A percentile compares a stretch with the other conserved stretches of the same genome.
Conservation (phyloP, 2,329 filamentous ascomycete species). For the Dothideomycetes sp. region DNA sequence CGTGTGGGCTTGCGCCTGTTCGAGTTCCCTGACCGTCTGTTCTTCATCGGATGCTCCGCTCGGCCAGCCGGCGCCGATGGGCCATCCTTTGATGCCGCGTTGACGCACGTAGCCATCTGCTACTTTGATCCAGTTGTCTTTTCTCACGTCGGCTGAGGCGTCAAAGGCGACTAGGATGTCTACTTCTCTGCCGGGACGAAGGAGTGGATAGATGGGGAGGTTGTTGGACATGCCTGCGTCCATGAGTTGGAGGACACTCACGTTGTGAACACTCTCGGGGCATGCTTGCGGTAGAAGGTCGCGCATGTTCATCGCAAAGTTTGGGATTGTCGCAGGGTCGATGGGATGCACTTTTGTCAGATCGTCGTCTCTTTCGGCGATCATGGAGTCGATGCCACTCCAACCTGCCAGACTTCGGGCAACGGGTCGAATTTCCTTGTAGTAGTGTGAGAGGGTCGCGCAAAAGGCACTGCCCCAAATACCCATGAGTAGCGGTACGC, state of each 20-base stretch:
- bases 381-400: slow-evolving; percentile 64
- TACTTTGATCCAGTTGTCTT: slow-evolving; percentile 92
- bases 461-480: slow-evolving; percentile 98
- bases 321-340: slow-evolving; percentile 81
- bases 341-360: slow-evolving; percentile 90
- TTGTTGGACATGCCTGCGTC: slow-evolving; percentile 99
- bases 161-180: slow-evolving; percentile 92
- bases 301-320: slow-evolving; percentile 76
- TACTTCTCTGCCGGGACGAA: slow-evolving; percentile 78
- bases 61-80: slow-evolving; percentile 90
- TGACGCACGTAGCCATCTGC: slow-evolving; percentile 88
- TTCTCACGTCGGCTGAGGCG: slow-evolving; percentile 83
- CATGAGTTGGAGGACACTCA: slow-evolving; percentile 61
- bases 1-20: slow-evolving; percentile 55
- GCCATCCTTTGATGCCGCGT: slow-evolving; percentile 88
- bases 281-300: slow-evolving; percentile 63
- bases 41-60: slow-evolving; percentile 49
- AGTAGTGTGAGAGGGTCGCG: slow-evolving; percentile 90
- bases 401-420: slow-evolving; percentile 68
- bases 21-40: slow-evolving; percentile 56
- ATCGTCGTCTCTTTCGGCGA: slow-evolving; percentile 73
- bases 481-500: slow-evolving; percentile 75
- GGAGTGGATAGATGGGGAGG: slow-evolving; percentile 85
- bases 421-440: slow-evolving; percentile 81
- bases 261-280: slow-evolving; percentile 65